Conservation (phyloP, 192 early-diverging fungal genomes). For the Coemansia sp. region DNA sequence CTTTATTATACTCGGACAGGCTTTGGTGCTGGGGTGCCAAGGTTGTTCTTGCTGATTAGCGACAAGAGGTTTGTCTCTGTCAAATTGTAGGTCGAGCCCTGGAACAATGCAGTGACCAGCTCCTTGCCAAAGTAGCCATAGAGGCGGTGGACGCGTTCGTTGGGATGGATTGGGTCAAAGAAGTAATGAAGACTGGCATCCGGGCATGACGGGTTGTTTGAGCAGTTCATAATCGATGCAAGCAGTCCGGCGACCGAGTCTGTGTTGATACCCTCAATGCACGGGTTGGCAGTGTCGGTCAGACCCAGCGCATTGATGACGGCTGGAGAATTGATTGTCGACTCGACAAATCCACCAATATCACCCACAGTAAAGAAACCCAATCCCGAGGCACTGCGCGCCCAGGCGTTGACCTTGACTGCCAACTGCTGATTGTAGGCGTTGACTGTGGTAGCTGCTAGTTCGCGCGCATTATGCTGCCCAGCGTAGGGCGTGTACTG, state of each 20-base stretch:
- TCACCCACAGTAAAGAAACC: conserved; percentile 22
- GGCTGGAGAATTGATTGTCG: conserved; percentile 18
- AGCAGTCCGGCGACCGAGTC: conserved; percentile 40
- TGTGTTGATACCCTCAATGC: conserved; percentile 38
- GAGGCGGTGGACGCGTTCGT: conserved; percentile 43
- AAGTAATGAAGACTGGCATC: conserved; percentile 43
- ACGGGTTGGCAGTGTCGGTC: conserved; percentile 31
- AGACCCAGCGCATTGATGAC: conserved; percentile 30
- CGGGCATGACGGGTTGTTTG: conserved; percentile 34
- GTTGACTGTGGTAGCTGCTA: conserved; percentile 26
- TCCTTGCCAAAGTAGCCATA: conserved; percentile 44
- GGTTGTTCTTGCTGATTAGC: conserved; percentile 27
- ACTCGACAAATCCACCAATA: conserved; percentile 41
- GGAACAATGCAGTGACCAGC: conserved; percentile 13
- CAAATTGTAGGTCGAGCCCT: conserved; percentile 20
- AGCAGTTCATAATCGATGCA: conserved; percentile 27
- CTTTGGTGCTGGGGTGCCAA: conserved; percentile 34
- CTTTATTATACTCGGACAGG: conserved; percentile 8
- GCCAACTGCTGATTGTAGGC: conserved; percentile 28
- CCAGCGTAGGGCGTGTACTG: conserved; percentile 37
- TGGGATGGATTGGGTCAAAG: conserved; percentile 49
- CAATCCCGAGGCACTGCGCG: conserved; percentile 16
- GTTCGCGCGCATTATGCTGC: conserved; percentile 8
- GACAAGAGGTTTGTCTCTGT: conserved; percentile 24
- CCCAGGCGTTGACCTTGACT: conserved; percentile 28